Evolutionary conservation across 208 protist genomes (phyloP).

Genomic region (Acanthamoeba divionensis): DNA sequence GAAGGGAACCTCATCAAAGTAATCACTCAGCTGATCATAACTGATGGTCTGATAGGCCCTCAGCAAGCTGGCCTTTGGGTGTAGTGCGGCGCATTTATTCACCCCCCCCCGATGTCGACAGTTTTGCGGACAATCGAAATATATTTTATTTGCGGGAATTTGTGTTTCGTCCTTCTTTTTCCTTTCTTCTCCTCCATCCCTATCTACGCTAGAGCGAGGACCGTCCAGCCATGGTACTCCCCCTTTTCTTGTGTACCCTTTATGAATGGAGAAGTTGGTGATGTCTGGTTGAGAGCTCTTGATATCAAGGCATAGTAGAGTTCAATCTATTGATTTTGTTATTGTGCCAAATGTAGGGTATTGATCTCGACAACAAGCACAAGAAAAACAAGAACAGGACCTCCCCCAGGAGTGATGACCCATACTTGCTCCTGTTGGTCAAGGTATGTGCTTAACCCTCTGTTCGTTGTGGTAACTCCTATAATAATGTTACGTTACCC

Average conservation of each 20-base stretch:
- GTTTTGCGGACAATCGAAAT: too few relatives aligned
- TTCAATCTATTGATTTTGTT: too few relatives aligned
- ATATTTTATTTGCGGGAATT: too few relatives aligned
- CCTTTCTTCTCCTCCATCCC: too few relatives aligned
- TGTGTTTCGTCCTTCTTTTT: too few relatives aligned
- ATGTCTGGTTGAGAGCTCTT: too few relatives aligned
- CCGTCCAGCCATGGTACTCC: too few relatives aligned
- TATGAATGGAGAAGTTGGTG: too few relatives aligned
- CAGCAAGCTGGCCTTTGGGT: background rate
- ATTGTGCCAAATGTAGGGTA: constrained; percentile 59
- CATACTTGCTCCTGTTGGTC: constrained; percentile 97
- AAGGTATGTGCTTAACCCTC: constrained; percentile 76
- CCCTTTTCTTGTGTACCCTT: too few relatives aligned
- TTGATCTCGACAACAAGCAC: constrained; percentile 66
- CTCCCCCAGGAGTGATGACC: constrained; percentile 93
- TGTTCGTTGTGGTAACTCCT: background rate
- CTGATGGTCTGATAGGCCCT: constrained; percentile 25
- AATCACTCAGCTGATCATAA: constrained; percentile 21
- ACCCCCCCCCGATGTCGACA: too few relatives aligned
- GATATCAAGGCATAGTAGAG: too few relatives aligned
- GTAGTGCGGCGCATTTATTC: background rate
- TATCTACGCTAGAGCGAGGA: too few relatives aligned
- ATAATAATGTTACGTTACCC: background rate
- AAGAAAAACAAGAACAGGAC: constrained; percentile 82
- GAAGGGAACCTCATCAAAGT: background rate